Conservation (phyloP, 2,329 filamentous ascomycete species). For the Fonsecaea nubica region DNA sequence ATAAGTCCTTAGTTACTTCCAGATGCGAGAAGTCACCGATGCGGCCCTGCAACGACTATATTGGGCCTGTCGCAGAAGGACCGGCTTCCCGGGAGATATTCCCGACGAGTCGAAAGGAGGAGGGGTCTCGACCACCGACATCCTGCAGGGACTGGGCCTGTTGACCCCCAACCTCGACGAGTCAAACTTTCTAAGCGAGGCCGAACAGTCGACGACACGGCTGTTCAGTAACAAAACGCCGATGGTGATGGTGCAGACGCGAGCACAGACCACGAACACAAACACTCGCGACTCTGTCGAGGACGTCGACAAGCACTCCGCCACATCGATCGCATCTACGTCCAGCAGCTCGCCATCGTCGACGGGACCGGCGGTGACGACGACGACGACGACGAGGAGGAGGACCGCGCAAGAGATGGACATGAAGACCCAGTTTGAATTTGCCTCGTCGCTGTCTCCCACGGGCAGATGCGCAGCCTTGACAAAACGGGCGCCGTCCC, state of each 20-base stretch:
- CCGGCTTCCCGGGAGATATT: conserved; percentile 26
- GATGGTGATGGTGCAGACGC: neutral
- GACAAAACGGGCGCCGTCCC: neutral
- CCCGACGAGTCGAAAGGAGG: conserved; percentile 22
- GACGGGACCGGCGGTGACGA: neutral
- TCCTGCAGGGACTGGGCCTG: conserved; percentile 26
- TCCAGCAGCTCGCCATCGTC: neutral
- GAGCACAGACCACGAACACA: neutral
- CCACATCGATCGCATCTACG: neutral
- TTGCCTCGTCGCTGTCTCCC: neutral
- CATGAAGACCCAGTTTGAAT: neutral
- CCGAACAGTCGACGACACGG: neutral
- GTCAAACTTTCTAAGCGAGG: neutral
- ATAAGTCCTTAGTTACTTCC: conserved; percentile 18
- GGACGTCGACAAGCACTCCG: neutral
- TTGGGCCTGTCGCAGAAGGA: conserved; percentile 24
- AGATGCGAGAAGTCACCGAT: conserved; percentile 29
- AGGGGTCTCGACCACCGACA: conserved; percentile 19
- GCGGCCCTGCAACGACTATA: conserved; percentile 28
- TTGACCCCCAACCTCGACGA: conserved; percentile 13
- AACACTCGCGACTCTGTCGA: neutral
- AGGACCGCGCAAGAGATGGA: neutral
- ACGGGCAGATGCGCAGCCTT: neutral
- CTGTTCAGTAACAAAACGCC: neutral
- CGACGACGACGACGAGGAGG: neutral